Conservation (phyloP, 352 stramenopile genomes). For the Globisporangium splendens region DNA sequence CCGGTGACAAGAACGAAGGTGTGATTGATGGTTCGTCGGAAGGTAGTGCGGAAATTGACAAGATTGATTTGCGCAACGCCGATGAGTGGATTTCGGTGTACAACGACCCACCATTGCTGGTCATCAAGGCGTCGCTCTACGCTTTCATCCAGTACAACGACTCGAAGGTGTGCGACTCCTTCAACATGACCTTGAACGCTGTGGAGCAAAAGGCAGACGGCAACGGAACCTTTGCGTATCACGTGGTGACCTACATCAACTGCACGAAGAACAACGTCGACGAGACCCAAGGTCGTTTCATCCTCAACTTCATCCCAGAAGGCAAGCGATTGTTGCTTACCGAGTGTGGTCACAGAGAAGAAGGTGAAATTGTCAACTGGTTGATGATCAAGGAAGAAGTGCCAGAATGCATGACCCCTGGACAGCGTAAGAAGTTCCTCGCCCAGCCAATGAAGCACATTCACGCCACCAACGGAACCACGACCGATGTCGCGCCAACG, state of each 20-base stretch:
- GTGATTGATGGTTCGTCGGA: conserved; percentile 75
- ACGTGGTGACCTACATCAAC: conserved; percentile 85
- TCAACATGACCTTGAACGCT: conserved; percentile 86
- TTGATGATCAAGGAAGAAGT: conserved; percentile 78
- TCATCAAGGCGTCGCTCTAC: conserved; percentile 84
- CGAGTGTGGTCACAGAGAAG: conserved; percentile 80
- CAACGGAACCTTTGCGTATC: conserved; percentile 71
- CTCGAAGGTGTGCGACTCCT: conserved; percentile 74
- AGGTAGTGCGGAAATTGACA: conserved; percentile 78
- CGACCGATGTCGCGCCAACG: conserved; percentile 30
- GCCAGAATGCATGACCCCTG: conserved; percentile 79
- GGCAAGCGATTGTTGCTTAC: conserved; percentile 74
- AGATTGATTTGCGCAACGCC: conserved; percentile 73
- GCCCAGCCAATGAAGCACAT: conserved; percentile 86
- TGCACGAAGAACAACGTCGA: conserved; percentile 73
- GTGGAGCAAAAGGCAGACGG: conserved; percentile 78
- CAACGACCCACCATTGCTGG: conserved; percentile 69
- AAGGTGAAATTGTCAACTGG: conserved; percentile 85
- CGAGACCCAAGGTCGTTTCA: conserved; percentile 71
- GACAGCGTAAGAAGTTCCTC: conserved; percentile 77
- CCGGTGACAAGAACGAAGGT: conserved; percentile 70
- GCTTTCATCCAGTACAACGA: conserved; percentile 86
- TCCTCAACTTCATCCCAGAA: conserved; percentile 84
- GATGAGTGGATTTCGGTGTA: conserved; percentile 81
- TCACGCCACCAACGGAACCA: conserved; percentile 64